phyloP scores from a whole-genome alignment of 345 rosid species.

The Eucalyptus regnans region DNA sequence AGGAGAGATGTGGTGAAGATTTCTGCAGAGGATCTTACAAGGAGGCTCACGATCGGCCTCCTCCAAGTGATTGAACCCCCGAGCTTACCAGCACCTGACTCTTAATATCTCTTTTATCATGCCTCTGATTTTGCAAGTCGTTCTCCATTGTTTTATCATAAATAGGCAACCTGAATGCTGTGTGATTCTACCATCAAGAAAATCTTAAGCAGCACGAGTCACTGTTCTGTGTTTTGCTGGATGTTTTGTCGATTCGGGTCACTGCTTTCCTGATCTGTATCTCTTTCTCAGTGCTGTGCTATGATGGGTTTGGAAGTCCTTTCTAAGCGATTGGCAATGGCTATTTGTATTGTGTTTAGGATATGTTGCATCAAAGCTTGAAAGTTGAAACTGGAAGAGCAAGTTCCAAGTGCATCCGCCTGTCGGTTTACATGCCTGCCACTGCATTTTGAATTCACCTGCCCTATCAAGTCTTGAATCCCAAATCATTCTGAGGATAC shows the following conservation, averaged over 20 bases:
- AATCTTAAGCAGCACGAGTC: not conserved
- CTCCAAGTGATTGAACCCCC: slow-evolving; percentile 36
- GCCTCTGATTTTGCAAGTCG: not conserved
- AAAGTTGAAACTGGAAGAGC: not conserved
- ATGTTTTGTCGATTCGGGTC: not conserved
- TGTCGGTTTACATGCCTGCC: not conserved
- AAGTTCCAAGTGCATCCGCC: not conserved
- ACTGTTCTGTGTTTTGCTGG: not conserved
- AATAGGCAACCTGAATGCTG: not conserved
- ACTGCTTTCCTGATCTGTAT: not conserved
- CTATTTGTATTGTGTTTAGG: not conserved
- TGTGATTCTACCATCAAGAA: not conserved
- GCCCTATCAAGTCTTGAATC: not conserved
- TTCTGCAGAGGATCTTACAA: slow-evolving; percentile 59
- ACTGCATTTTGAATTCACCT: not conserved
- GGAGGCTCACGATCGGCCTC: slow-evolving; percentile 41
- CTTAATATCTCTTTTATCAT: not conserved
- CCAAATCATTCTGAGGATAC: not conserved
- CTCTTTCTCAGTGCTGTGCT: not conserved
- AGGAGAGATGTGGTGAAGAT: slow-evolving; percentile 71
- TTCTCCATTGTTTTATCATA: not conserved
- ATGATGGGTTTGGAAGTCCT: not conserved
- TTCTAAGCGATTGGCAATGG: not conserved
- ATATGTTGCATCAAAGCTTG: not conserved
- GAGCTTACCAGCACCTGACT: not conserved